Conservation (phyloP, 129 eudicot genomes). For the Erigeron canadensis region DNA sequence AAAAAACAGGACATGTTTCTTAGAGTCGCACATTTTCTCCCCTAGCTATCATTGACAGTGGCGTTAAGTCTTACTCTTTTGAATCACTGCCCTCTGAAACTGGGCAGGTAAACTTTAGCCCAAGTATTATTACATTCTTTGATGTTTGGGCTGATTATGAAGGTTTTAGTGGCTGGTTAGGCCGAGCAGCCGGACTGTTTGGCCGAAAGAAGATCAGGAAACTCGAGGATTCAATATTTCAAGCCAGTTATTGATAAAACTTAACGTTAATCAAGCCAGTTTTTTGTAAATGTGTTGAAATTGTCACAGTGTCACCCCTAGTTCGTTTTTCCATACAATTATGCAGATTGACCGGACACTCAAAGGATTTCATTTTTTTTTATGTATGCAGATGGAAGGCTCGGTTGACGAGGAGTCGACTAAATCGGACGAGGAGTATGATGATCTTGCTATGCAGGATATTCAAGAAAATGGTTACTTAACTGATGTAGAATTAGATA, state of each 20-base stretch:
- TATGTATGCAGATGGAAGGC: conserved; percentile 48
- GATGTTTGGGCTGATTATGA: too few relatives aligned
- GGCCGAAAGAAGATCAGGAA: too few relatives aligned
- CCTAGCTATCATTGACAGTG: too few relatives aligned
- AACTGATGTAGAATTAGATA: conserved; percentile 11
- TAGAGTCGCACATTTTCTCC: too few relatives aligned
- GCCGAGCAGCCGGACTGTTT: too few relatives aligned
- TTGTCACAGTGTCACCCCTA: background rate
- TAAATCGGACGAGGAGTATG: conserved; percentile 76
- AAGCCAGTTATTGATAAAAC: background rate
- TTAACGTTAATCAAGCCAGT: background rate
- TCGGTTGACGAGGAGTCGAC: conserved; percentile 76
- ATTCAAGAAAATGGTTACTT: conserved; percentile 36
- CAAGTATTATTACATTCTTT: too few relatives aligned
- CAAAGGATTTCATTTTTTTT: background rate
- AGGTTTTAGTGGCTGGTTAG: too few relatives aligned
- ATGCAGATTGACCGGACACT: background rate
- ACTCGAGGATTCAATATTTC: too few relatives aligned
- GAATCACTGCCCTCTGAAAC: too few relatives aligned
- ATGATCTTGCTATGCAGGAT: conserved; percentile 70
- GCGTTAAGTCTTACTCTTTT: too few relatives aligned
- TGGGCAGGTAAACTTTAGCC: too few relatives aligned
- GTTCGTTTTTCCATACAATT: background rate
- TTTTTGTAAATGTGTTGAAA: background rate
- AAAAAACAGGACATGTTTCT: background rate